Conservation (phyloP, 148 eudicot genomes). For the Nyssa sinensis region DNA sequence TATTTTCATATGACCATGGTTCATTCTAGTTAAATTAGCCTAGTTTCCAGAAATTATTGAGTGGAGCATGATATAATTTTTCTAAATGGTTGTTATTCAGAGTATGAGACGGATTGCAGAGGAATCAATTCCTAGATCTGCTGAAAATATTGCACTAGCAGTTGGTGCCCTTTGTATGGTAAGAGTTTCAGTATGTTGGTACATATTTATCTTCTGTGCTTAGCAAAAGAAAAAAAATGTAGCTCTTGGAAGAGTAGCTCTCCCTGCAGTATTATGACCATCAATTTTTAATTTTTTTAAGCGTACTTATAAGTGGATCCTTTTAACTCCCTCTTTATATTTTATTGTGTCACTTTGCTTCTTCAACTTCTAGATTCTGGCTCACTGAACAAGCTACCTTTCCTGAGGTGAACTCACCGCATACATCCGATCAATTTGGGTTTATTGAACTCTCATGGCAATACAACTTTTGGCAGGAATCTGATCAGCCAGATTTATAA, state of each 20-base stretch:
- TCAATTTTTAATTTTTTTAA: background rate
- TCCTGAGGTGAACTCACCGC: background rate
- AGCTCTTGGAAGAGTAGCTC: background rate
- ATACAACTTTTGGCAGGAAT: background rate
- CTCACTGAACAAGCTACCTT: background rate
- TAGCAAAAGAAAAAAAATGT: background rate
- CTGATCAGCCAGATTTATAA: background rate
- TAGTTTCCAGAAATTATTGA: background rate
- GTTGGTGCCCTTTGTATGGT: slow-evolving; percentile 85
- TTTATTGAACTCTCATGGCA: background rate
- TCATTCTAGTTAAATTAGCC: background rate
- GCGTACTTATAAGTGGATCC: background rate
- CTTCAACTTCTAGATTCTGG: background rate
- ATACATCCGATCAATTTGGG: background rate
- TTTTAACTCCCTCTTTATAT: background rate
- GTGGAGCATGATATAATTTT: background rate
- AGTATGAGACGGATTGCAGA: slow-evolving; percentile 58
- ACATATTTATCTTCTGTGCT: background rate
- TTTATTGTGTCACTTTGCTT: background rate
- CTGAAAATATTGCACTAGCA: slow-evolving; percentile 87
- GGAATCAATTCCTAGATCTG: slow-evolving; percentile 80
- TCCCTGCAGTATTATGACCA: background rate
- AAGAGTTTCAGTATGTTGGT: slow-evolving; percentile 18
- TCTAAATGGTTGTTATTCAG: slow-evolving; percentile 36
- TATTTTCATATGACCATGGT: slow-evolving; percentile 11